Percentiles rank a stretch among this genome's conserved stretches.
Evolutionary conservation across 1,139 yeast species (phyloP).

Genomic region (Magnusiomyces tetraspermus): DNA sequence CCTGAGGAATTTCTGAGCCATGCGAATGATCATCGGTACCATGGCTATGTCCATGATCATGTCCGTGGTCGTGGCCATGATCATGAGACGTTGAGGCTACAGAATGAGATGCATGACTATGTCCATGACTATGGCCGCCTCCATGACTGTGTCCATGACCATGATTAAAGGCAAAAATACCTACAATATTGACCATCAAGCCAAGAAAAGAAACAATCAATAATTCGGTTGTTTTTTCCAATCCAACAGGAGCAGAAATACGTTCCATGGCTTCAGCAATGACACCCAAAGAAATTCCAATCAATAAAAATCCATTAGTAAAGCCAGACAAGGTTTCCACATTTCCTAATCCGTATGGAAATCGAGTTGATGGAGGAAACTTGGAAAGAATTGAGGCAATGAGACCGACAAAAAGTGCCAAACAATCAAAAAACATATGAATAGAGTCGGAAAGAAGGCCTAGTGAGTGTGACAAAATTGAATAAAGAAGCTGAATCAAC

Average conservation of each 20-base stretch:
- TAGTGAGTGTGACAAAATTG: constrained; percentile 83
- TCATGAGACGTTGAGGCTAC: constrained; percentile 12
- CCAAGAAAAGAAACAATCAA: constrained; percentile 79
- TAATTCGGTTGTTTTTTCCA: constrained; percentile 78
- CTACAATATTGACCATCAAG: constrained; percentile 76
- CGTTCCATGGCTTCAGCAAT: constrained; percentile 80
- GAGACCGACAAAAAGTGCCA: constrained; percentile 79
- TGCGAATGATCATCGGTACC: constrained; percentile 24
- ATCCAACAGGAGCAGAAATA: constrained; percentile 60
- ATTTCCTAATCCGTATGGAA: constrained; percentile 78
- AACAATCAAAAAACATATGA: constrained; percentile 93
- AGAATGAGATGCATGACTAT: constrained; percentile 20
- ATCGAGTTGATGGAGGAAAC: constrained; percentile 54
- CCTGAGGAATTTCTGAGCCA: constrained; percentile 10
- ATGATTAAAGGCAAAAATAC: constrained; percentile 90
- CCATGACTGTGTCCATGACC: constrained; percentile 46
- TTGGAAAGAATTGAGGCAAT: constrained; percentile 67
- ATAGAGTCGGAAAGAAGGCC: constrained; percentile 88
- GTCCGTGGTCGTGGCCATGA: constrained; percentile 42
- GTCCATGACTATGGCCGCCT: constrained; percentile 34
- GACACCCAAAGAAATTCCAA: constrained; percentile 86
- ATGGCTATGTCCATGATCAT: constrained; percentile 34
- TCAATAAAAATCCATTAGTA: constrained; percentile 77
- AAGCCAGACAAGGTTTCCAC: constrained; percentile 92
- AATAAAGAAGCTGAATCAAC: constrained; percentile 86